These are phyloP conservation scores for Syncephalastrum monosporum DNA, from an alignment of 371 early-diverging fungal species.

Conservation along the genomic window DNA sequence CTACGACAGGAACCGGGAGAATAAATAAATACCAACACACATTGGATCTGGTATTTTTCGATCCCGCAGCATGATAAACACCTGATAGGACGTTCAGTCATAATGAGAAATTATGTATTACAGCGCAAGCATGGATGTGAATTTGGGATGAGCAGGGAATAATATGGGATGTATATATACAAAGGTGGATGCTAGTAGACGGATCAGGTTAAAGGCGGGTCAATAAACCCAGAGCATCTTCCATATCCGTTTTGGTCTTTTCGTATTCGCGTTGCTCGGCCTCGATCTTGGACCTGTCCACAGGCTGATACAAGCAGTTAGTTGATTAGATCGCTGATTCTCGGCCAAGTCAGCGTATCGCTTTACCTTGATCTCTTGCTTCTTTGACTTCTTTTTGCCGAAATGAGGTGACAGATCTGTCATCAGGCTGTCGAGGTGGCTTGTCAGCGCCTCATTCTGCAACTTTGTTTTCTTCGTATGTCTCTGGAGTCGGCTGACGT, in stretches of 20 bases:
- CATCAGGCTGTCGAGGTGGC: constrained; percentile 37
- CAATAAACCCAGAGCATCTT: constrained; percentile 40
- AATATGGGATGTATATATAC: constrained; percentile 1
- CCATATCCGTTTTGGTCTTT: constrained; percentile 45
- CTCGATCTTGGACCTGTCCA: constrained; percentile 18
- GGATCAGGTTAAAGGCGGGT: constrained; percentile 26
- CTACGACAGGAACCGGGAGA: no score
- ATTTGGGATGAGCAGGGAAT: no score
- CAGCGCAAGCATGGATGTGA: no score
- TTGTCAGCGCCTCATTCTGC: constrained; percentile 25
- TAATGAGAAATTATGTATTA: no score
- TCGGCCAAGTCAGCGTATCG: background rate
- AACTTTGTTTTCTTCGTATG: constrained; percentile 11
- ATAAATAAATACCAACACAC: no score
- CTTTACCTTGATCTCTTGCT: constrained; percentile 14
- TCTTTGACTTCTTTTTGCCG: constrained; percentile 27
- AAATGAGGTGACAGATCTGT: constrained; percentile 30
- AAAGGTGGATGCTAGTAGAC: background rate
- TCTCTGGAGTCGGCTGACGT: no score
- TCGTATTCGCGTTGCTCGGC: constrained; percentile 41
- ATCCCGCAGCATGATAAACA: no score
- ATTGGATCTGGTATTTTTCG: no score
- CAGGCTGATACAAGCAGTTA: background rate
- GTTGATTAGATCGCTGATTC: background rate
- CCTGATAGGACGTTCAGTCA: no score